Conservation (phyloP, 345 rosid genomes). For the Salix purpurea region DNA sequence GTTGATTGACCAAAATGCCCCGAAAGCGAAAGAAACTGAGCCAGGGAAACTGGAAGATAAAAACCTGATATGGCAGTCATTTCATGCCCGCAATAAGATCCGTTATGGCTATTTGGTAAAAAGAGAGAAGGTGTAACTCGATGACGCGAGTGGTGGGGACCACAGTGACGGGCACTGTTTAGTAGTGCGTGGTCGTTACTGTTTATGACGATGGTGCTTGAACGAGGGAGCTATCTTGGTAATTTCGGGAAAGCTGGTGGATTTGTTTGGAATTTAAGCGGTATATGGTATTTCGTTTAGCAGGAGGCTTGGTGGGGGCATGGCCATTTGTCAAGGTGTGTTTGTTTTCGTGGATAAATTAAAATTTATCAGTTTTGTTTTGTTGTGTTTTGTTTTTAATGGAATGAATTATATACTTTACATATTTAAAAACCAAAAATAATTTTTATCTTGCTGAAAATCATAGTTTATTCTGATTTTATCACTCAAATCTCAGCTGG, state of each 20-base stretch:
- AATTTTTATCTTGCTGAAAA: no score
- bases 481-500: no score
- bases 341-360: no score
- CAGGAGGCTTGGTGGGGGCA: background rate
- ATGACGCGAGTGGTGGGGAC: background rate
- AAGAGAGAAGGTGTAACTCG: background rate
- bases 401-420: no score
- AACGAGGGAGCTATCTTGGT: background rate
- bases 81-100: background rate
- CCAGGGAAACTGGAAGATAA: background rate
- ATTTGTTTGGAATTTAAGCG: background rate
- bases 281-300: constrained; percentile 3
- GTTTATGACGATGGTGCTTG: background rate
- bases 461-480: no score
- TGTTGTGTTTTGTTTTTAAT: no score
- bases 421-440: no score
- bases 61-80: background rate
- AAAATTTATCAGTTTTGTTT: no score
- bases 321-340: background rate
- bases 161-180: background rate
- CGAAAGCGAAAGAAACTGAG: background rate
- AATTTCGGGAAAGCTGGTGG: background rate
- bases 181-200: background rate
- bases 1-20: constrained; percentile 13
- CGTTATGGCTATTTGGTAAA: background rate